Evolutionary conservation across 257 asterid genomes (phyloP).

Genomic region (Fraxinus excelsior): DNA sequence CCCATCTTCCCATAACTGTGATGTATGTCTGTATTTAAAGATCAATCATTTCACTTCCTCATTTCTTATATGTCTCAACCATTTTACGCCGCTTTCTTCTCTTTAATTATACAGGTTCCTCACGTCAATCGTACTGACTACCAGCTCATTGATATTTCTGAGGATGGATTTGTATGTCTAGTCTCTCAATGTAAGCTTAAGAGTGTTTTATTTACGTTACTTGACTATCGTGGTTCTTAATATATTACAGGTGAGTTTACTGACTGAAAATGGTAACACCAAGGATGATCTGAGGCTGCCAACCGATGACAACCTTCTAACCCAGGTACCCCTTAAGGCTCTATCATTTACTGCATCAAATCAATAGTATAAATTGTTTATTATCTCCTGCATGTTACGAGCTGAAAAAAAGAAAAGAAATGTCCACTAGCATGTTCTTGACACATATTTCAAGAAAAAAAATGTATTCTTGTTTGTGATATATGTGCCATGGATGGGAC

Average conservation of each 20-base stretch:
- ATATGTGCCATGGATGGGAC: not conserved
- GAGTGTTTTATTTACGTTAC: not conserved
- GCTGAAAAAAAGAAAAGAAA: not conserved
- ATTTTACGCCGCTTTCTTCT: not conserved
- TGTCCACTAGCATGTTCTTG: not conserved
- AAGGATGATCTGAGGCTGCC: conserved; percentile 51
- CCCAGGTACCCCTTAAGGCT: conserved; percentile 28
- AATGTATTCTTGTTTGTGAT: not conserved
- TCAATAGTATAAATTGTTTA: not conserved
- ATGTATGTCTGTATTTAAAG: conserved; percentile 23
- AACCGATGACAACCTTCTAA: conserved; percentile 40
- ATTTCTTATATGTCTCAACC: not conserved
- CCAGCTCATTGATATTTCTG: conserved; percentile 46
- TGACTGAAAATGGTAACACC: conserved; percentile 46
- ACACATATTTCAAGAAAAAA: not conserved
- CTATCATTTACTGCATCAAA: not conserved
- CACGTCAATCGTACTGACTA: conserved; percentile 49
- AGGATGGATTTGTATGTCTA: conserved; percentile 41
- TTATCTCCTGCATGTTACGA: not conserved
- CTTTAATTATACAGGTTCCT: conserved; percentile 36
- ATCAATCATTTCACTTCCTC: not conserved
- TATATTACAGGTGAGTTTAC: conserved; percentile 35
- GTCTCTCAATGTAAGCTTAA: not conserved
- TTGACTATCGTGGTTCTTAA: not conserved
- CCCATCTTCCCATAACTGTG: conserved; percentile 52